Conservation (phyloP, 179 eudicot genomes). For the Silene coronaria region DNA sequence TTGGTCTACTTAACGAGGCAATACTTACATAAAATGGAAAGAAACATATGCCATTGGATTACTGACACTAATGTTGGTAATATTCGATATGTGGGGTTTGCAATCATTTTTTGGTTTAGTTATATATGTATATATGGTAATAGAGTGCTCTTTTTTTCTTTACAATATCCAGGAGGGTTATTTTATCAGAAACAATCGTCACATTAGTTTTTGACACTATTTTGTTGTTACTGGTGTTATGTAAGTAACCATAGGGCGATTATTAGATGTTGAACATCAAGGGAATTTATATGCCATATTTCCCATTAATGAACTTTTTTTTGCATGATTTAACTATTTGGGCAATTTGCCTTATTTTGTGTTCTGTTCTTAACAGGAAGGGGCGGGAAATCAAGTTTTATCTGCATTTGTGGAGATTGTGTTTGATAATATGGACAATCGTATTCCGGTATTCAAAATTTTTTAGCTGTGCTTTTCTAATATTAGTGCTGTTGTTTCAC, state of each 20-base stretch:
- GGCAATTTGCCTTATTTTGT: neutral
- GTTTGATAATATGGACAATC: conserved; percentile 89
- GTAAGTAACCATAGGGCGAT: neutral
- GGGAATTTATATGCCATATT: neutral
- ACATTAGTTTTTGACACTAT: neutral
- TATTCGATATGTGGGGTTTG: neutral
- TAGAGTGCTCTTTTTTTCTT: neutral
- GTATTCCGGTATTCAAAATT: conserved; percentile 64
- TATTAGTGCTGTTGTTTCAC: neutral
- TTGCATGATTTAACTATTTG: neutral
- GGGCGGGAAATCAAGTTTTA: conserved; percentile 89
- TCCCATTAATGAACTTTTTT: neutral
- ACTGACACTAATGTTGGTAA: neutral
- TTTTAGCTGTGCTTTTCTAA: neutral
- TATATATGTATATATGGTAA: neutral
- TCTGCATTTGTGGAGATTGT: conserved; percentile 99
- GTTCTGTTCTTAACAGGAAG: conserved; percentile 57
- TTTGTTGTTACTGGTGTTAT: neutral
- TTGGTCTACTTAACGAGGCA: neutral
- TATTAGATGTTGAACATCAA: neutral
- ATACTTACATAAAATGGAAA: neutral
- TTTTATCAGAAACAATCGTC: neutral
- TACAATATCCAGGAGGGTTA: neutral
- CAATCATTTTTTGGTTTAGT: neutral
- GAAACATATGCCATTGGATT: neutral